Percentiles rank a stretch among this genome's conserved stretches.
phyloP scores from a whole-genome alignment of 257 asterid species.

The Capsicum chinense region DNA sequence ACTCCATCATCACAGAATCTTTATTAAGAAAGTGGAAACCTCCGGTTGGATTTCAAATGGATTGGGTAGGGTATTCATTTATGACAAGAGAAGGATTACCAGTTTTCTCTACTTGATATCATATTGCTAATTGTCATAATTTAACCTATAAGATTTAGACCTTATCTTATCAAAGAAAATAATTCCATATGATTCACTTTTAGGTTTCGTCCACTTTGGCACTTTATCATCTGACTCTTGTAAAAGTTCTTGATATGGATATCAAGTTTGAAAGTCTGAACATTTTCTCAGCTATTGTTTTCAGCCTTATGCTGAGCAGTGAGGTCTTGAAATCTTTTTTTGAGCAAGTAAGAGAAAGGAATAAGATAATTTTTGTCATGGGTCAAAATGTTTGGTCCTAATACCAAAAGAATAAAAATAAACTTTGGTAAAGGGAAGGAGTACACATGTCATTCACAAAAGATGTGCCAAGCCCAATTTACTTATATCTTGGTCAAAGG shows the following conservation, averaged over 20 bases:
- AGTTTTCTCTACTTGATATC: neutral
- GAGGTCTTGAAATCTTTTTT: constrained; percentile 9
- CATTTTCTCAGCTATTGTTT: constrained; percentile 17
- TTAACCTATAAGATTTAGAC: neutral
- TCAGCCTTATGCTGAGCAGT: neutral
- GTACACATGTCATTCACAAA: neutral
- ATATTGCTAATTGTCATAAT: constrained; percentile 19
- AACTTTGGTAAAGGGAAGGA: neutral
- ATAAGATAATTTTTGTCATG: neutral
- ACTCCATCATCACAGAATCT: constrained; percentile 1
- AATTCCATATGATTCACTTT: constrained; percentile 7
- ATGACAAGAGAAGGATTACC: neutral
- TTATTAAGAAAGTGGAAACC: neutral
- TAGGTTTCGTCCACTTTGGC: neutral
- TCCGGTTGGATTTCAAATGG: constrained; percentile 10
- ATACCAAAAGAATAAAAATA: constrained; percentile 18
- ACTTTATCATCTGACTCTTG: constrained; percentile 11
- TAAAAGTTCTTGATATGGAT: neutral
- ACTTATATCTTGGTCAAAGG: constrained; percentile 8
- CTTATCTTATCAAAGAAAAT: neutral
- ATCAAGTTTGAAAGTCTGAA: constrained; percentile 14
- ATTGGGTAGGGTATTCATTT: neutral
- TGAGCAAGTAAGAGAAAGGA: neutral
- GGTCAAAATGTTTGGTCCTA: constrained; percentile 1
- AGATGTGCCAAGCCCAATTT: neutral